Base-by-base conservation (phyloP, 177 flowering plant genomes). In the Vitis hybrid region DNA sequence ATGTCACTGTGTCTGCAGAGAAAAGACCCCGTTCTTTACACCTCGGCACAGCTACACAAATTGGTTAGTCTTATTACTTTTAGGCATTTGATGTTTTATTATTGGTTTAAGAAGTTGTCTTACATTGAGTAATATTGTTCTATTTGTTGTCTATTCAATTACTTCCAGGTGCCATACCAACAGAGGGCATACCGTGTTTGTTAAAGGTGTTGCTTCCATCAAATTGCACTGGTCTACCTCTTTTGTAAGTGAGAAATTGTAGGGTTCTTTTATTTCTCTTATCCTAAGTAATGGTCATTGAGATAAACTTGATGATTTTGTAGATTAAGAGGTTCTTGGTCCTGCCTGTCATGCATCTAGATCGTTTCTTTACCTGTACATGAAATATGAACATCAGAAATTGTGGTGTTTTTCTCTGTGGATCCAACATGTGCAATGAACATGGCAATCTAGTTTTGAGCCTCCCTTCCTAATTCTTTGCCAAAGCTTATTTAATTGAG, bases 101-200 rank as follows among this genome's bases (percentile, higher is more conserved):
- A 3, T 11, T 15, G 51, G 23, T 60, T 6, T 58, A 10, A 64
- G 52, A 14, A 50, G 21, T 4, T 21, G 12, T 15, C 7, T 58
- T 56, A 45, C 18, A 15, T 50, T 51, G 17, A 58, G 45, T 62
- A 2, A 9, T 56, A n/a, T 56, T 56, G 18, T 18, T 60, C 19
- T 48, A 34, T 49, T 62, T 69, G 30, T 10, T 65, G 61, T 48
- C 49, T 4, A 40, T 40, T 40, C 45, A 40, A 40, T 40, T 72
- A 10, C 60, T 70, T 73, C 21, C 67, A 96, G 99, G 97, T 80
- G 95, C 87, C 64, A 83, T 96, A 77, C 97, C 95, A 62, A 93
- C 97, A 6, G 99, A 96, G 71, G 99, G 99, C 64, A 93, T 96
- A 76, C 99, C 99, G 51, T 83, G 87, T 79, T 89, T 96, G 82